Conservation (phyloP, 2,329 filamentous ascomycete genomes). For the Stachybotrys chlorohalonatus region DNA sequence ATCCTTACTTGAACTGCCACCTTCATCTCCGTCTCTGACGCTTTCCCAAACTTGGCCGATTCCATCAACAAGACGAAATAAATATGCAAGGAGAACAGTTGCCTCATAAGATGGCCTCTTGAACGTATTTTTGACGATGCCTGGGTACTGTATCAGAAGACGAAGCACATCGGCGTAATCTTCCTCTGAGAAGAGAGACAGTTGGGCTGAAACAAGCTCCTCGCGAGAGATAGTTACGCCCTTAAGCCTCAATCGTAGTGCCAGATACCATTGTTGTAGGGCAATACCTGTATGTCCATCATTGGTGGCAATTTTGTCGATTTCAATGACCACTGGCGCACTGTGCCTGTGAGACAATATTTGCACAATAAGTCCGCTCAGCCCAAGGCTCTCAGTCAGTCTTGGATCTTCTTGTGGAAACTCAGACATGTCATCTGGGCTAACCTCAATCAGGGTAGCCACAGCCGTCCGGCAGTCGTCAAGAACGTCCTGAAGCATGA, state of each 20-base stretch:
- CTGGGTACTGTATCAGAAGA: slow-evolving; percentile 54
- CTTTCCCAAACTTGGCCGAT: slow-evolving; percentile 23
- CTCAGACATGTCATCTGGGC: neutral
- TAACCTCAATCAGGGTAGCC: neutral
- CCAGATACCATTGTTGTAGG: neutral
- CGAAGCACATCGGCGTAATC: slow-evolving; percentile 32
- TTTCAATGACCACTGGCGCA: slow-evolving; percentile 1
- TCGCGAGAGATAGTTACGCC: neutral
- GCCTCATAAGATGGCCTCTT: slow-evolving; percentile 52
- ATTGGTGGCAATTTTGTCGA: slow-evolving; percentile 3
- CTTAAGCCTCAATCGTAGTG: neutral
- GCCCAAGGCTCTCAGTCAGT: slow-evolving; percentile 21
- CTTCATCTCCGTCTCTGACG: slow-evolving; percentile 34
- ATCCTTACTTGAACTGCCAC: slow-evolving; percentile 30
- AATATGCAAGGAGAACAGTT: slow-evolving; percentile 54
- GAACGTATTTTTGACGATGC: slow-evolving; percentile 52
- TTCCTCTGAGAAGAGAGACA: slow-evolving; percentile 5
- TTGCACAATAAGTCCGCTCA: slow-evolving; percentile 10
- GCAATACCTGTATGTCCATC: neutral
- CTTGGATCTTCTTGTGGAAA: slow-evolving; percentile 12
- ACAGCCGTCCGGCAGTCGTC: slow-evolving; percentile 5
- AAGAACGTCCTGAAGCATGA: slow-evolving; percentile 11
- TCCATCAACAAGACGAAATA: slow-evolving; percentile 19
- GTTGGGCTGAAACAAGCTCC: slow-evolving; percentile 1
- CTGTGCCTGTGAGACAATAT: slow-evolving; percentile 12